These are phyloP conservation scores for Myrica gale DNA, from an alignment of 306 rosid genomes.

Conservation along the genomic window DNA sequence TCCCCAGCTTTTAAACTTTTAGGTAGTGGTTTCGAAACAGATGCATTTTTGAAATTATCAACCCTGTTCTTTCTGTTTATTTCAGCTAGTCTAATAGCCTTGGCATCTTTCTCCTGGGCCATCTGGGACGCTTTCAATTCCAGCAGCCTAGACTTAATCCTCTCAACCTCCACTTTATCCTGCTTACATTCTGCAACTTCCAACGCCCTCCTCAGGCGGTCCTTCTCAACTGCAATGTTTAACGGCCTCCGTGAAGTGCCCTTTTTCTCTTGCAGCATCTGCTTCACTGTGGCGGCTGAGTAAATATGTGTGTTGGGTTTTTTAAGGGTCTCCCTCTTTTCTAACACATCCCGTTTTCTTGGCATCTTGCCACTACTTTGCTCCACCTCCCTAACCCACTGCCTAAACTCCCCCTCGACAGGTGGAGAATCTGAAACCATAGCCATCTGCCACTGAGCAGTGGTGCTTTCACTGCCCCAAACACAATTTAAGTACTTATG, in stretches of 20 bases:
- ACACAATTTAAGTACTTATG: constrained; percentile 76
- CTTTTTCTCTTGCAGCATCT: constrained; percentile 85
- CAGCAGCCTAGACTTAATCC: constrained; percentile 62
- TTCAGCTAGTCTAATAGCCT: constrained; percentile 86
- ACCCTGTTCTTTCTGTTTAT: constrained; percentile 93
- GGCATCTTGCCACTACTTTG: constrained; percentile 76
- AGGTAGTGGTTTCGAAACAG: constrained; percentile 56
- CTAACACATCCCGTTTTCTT: constrained; percentile 53
- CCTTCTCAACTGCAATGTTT: constrained; percentile 94
- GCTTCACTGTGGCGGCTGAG: constrained; percentile 91
- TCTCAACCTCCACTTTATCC: constrained; percentile 65
- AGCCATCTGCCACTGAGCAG: constrained; percentile 99
- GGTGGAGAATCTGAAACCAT: constrained; percentile 84
- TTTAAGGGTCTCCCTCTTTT: constrained; percentile 63
- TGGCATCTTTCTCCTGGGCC: constrained; percentile 38
- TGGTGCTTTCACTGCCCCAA: constrained; percentile 89
- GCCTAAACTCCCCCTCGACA: constrained; percentile 75
- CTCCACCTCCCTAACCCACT: constrained; percentile 89
- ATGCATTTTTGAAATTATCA: constrained; percentile 94
- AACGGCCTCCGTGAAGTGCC: constrained; percentile 70
- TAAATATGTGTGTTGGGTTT: constrained; percentile 69
- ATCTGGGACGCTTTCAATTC: constrained; percentile 69
- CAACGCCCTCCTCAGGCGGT: constrained; percentile 65
- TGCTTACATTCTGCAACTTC: constrained; percentile 64
- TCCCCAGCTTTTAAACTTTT: constrained; percentile 74